Evolutionary conservation across 371 early-diverging fungal species (phyloP).

Genomic region (Mortierella sp.): DNA sequence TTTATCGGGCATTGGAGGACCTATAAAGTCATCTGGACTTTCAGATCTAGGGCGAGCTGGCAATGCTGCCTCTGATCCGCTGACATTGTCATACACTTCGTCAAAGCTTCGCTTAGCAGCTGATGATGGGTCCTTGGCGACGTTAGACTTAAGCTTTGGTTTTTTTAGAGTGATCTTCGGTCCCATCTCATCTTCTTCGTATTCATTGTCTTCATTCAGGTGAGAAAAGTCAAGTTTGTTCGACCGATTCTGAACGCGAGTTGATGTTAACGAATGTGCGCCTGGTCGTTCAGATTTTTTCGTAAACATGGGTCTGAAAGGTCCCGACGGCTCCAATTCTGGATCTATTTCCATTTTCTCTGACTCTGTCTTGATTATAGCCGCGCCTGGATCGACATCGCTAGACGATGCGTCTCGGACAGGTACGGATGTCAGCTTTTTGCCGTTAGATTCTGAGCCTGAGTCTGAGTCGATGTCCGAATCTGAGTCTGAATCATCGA

Average conservation of each 20-base stretch:
- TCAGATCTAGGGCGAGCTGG: not conserved
- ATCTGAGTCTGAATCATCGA: conserved; percentile 76
- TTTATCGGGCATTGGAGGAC: conserved; percentile 2
- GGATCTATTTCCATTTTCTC: not conserved
- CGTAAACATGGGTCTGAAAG: conserved; percentile 64
- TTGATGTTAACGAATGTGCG: not conserved
- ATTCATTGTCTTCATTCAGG: conserved; percentile 54
- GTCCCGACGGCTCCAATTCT: conserved; percentile 12
- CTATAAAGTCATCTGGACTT: conserved; percentile 11
- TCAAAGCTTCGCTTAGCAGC: not conserved
- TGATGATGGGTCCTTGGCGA: not conserved
- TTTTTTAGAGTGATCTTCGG: conserved; percentile 23
- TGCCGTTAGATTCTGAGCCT: conserved; percentile 17
- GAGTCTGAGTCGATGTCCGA: conserved; percentile 57
- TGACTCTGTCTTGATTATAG: not conserved
- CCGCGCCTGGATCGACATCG: not conserved
- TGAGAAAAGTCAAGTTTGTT: conserved; percentile 41
- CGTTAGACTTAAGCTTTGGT: not conserved
- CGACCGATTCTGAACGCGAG: conserved; percentile 32
- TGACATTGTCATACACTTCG: not conserved
- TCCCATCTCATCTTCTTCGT: conserved; percentile 48
- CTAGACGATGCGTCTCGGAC: not conserved
- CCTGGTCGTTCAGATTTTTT: conserved; percentile 30
- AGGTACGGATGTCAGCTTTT: not conserved
- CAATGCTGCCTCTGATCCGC: not conserved